A percentile compares a stretch with the other conserved stretches of the same genome.
These are phyloP conservation scores for Monosporascus sp. DNA, from an alignment of 2,329 filamentous ascomycete species.

Conservation along the genomic window DNA sequence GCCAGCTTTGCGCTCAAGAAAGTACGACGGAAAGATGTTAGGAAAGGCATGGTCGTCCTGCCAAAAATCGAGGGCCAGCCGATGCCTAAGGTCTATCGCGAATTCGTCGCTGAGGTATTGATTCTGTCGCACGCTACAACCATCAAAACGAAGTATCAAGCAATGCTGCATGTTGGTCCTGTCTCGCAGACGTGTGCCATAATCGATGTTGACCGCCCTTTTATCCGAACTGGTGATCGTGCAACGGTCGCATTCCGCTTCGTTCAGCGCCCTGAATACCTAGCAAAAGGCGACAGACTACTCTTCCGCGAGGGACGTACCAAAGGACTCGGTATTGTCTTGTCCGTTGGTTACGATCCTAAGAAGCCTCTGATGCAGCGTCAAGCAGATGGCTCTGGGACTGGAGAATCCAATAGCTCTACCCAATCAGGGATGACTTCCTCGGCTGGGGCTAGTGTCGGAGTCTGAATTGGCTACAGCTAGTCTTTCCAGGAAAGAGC, in stretches of 20 bases:
- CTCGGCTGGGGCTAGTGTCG: conserved; percentile 13
- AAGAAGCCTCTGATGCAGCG: conserved; percentile 34
- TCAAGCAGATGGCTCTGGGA: conserved; percentile 7
- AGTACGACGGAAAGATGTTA: conserved; percentile 82
- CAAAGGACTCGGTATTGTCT: conserved; percentile 92
- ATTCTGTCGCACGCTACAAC: conserved; percentile 95
- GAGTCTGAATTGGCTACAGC: conserved; percentile 6
- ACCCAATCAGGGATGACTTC: conserved; percentile 8
- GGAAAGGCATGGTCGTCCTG: conserved; percentile 96
- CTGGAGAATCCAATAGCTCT: conserved; percentile 7
- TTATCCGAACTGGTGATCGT: conserved; percentile 91
- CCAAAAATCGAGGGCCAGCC: conserved; percentile 72
- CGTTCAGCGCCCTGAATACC: conserved; percentile 87
- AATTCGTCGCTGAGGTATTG: conserved; percentile 81
- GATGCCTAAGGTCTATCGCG: conserved; percentile 62
- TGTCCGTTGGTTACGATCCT: conserved; percentile 80
- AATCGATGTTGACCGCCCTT: conserved; percentile 94
- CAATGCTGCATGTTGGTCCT: conserved; percentile 94
- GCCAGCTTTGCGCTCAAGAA: conserved; percentile 88
- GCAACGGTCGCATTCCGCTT: conserved; percentile 93
- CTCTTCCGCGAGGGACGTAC: conserved; percentile 92
- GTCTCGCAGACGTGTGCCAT: conserved; percentile 95
- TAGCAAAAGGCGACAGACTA: conserved; percentile 81
- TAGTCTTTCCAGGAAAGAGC: neutral
- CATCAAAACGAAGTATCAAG: conserved; percentile 94